Conservation (phyloP, 176 grass and related monocot species). For the Phoenix dactylifera region DNA sequence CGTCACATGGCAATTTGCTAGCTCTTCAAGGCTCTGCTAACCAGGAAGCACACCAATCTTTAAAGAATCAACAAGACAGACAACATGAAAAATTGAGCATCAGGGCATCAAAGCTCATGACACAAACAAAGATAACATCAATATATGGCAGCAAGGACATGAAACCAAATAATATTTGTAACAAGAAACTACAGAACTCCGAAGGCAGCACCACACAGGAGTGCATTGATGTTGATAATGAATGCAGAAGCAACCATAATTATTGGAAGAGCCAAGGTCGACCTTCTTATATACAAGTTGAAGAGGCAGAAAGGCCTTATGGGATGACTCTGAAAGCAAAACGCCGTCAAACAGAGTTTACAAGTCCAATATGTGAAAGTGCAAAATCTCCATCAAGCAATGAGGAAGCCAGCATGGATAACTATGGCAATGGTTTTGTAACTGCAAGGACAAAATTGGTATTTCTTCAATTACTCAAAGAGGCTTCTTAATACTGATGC, state of each 20-base stretch:
- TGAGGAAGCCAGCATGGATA: slow-evolving; percentile 44
- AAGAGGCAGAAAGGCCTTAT: slow-evolving; percentile 41
- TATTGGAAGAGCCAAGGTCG: slow-evolving; percentile 16
- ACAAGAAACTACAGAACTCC: slow-evolving; percentile 51
- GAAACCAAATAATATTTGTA: slow-evolving; percentile 33
- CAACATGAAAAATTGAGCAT: slow-evolving; percentile 47
- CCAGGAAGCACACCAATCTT: slow-evolving; percentile 17
- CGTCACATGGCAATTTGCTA: slow-evolving; percentile 21
- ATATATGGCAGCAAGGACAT: slow-evolving; percentile 40
- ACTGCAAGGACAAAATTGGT: slow-evolving; percentile 90
- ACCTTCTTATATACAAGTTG: slow-evolving; percentile 28
- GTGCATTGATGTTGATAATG: slow-evolving; percentile 46
- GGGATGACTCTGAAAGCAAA: slow-evolving; percentile 41
- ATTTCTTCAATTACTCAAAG: slow-evolving; percentile 8
- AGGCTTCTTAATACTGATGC: too few relatives aligned
- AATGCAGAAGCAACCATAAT: slow-evolving; percentile 32
- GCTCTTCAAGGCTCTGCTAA: slow-evolving; percentile 18
- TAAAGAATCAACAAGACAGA: slow-evolving; percentile 24
- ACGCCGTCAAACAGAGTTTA: slow-evolving; percentile 61
- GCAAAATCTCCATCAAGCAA: slow-evolving; percentile 66
- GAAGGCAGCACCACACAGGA: slow-evolving; percentile 31
- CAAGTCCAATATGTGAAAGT: slow-evolving; percentile 75
- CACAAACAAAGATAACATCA: slow-evolving; percentile 63
- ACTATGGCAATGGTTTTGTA: slow-evolving; percentile 42
- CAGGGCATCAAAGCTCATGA: slow-evolving; percentile 45